Evolutionary conservation across 2,329 filamentous ascomycete species (phyloP).

Genomic region (Pseudofabraea citricarpa): DNA sequence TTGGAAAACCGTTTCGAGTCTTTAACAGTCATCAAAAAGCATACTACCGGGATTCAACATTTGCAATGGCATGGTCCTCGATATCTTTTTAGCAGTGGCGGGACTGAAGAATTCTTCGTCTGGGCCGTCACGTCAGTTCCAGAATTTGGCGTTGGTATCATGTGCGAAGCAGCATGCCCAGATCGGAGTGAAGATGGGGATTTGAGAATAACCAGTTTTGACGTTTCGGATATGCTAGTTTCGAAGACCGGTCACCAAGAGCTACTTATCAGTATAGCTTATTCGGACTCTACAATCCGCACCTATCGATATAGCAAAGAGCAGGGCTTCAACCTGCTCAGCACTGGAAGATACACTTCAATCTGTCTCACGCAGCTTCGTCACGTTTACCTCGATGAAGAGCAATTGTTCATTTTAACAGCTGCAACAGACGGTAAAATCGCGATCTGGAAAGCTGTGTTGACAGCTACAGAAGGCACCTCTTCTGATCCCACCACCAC

Average conservation of each 20-base stretch:
- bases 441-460: conserved; percentile 50
- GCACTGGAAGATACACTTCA: conserved; percentile 58
- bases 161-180: conserved; percentile 50
- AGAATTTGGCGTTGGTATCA: conserved; percentile 46
- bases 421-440: conserved; percentile 79
- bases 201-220: conserved; percentile 77
- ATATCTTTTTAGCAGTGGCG: conserved; percentile 80
- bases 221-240: conserved; percentile 36
- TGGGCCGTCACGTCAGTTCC: conserved; percentile 60
- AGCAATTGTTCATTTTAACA: conserved; percentile 46
- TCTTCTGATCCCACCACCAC: background rate
- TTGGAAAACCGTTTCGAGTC: conserved; percentile 31
- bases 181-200: conserved; percentile 53
- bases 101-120: conserved; percentile 82
- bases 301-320: conserved; percentile 42
- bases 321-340: conserved; percentile 44
- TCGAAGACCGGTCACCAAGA: conserved; percentile 6
- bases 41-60: conserved; percentile 75
- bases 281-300: conserved; percentile 80
- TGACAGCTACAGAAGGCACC: background rate
- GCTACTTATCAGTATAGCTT: conserved; percentile 64
- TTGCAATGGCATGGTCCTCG: conserved; percentile 58
- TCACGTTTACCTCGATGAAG: conserved; percentile 35
- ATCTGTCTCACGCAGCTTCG: conserved; percentile 68
- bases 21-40: conserved; percentile 64